Conservation (phyloP, 139 green algal genomes). For the Spirogloea muscicola region DNA sequence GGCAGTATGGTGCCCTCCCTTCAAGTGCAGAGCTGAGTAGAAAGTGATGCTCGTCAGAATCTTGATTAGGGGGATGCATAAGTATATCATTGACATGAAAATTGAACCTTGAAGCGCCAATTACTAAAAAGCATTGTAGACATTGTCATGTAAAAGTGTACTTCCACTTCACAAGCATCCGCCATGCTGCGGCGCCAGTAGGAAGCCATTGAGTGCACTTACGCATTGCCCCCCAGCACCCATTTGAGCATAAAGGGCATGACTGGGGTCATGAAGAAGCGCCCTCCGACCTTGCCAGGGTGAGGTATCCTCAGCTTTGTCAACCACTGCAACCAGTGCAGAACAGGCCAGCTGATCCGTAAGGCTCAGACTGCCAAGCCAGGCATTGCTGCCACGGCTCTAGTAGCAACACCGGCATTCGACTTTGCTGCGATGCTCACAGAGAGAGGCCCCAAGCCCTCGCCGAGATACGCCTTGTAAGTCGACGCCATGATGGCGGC, state of each 20-base stretch:
- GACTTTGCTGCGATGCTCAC: too few species aligned
- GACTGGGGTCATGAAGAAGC: constrained; percentile 49
- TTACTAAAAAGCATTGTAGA: background rate
- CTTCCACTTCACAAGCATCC: background rate
- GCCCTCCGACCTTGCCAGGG: constrained; percentile 72
- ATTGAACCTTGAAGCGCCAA: background rate
- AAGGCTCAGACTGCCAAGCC: too few species aligned
- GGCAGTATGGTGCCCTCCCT: constrained; percentile 21
- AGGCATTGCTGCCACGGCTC: too few species aligned
- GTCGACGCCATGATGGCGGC: constrained; percentile 86
- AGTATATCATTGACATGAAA: background rate
- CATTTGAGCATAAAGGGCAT: constrained; percentile 53
- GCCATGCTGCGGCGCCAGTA: background rate
- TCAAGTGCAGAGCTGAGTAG: constrained; percentile 23
- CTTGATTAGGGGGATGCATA: background rate
- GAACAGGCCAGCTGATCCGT: too few species aligned
- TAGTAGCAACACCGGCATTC: too few species aligned
- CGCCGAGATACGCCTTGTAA: constrained; percentile 76
- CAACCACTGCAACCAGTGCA: constrained; percentile 38
- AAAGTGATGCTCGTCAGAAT: background rate
- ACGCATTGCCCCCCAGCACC: constrained; percentile 40
- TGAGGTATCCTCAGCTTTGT: constrained; percentile 85
- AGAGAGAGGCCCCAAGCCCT: constrained; percentile 33
- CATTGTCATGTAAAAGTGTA: background rate
- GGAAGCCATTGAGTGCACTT: background rate